Evolutionary conservation across 768 basidiomycete genomes (phyloP).

Genomic region (Cystofilobasidium macerans): DNA sequence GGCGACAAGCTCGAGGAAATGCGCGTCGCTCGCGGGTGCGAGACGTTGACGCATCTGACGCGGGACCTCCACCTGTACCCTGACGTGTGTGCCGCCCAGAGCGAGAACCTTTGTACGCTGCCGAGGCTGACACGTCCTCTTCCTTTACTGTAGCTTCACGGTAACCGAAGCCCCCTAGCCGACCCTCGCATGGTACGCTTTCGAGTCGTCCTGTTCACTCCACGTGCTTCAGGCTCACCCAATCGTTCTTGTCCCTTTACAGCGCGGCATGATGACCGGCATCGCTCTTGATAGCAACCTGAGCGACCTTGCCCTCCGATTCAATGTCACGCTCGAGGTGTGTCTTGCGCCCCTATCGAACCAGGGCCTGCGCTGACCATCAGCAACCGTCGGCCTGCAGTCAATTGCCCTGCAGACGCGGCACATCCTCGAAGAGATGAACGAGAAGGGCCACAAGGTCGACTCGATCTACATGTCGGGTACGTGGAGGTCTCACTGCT

Average conservation of each 20-base stretch:
- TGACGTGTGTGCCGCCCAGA: background rate
- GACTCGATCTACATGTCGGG: constrained; percentile 74
- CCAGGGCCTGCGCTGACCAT: background rate
- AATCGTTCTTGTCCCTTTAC: background rate
- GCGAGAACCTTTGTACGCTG: no score
- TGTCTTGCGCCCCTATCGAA: background rate
- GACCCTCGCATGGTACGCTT: constrained; percentile 55
- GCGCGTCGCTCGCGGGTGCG: constrained; percentile 46
- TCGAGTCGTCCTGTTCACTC: background rate
- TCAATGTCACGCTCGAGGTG: constrained; percentile 73
- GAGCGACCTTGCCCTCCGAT: constrained; percentile 74
- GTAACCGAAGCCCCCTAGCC: constrained; percentile 91
- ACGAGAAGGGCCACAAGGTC: constrained; percentile 71
- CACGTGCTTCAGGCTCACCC: background rate
- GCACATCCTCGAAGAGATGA: constrained; percentile 86
- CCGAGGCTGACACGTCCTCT: background rate
- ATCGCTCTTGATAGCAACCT: constrained; percentile 67
- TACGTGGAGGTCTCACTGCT: no score
- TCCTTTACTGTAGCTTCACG: constrained; percentile 34
- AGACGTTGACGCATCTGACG: constrained; percentile 69
- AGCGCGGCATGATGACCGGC: constrained; percentile 85
- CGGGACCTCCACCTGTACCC: constrained; percentile 64
- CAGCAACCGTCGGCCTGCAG: constrained; percentile 25
- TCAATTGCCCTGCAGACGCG: constrained; percentile 88
- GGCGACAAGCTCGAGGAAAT: constrained; percentile 62